Evolutionary conservation across 495 filamentous ascomycete species (phyloP).

Genomic region (Xylaria intraflava): DNA sequence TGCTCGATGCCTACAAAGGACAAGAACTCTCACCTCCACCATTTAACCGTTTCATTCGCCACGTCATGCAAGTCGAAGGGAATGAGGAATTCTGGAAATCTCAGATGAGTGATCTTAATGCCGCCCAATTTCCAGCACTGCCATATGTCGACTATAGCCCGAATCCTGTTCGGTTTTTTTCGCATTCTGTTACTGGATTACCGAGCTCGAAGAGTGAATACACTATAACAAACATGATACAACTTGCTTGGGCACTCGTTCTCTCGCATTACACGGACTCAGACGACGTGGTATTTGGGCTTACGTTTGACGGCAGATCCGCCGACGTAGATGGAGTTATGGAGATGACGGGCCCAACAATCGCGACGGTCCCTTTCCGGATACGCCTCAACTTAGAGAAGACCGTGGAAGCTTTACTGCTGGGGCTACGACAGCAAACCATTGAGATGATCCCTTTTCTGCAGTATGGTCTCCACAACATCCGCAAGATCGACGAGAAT

Average conservation of each 20-base stretch:
- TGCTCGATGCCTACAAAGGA: constrained; percentile 28
- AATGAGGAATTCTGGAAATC: constrained; percentile 27
- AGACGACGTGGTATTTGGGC: constrained; percentile 35
- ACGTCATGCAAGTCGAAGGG: constrained; percentile 16
- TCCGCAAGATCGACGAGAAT: constrained; percentile 18
- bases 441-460: constrained; percentile 35
- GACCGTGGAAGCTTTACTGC: constrained; percentile 13
- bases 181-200: constrained; percentile 3
- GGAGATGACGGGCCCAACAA: constrained; percentile 46
- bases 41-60: constrained; percentile 29
- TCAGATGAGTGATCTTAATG: constrained; percentile 3
- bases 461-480: constrained; percentile 35
- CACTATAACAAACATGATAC: constrained; percentile 28
- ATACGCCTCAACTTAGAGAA: constrained; percentile 13
- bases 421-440: constrained; percentile 27
- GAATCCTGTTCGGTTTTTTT: constrained; percentile 3
- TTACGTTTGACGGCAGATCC: constrained; percentile 39
- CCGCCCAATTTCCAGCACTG: not conserved
- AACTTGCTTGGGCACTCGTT: constrained; percentile 31
- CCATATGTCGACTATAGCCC: not conserved
- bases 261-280: constrained; percentile 20
- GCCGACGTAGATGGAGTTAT: constrained; percentile 40
- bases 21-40: constrained; percentile 5
- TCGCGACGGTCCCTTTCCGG: constrained; percentile 54
- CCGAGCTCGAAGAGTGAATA: constrained; percentile 5